Evolutionary conservation across 2,329 filamentous ascomycete genomes (phyloP).

Genomic region (Elsinoe fawcettii): DNA sequence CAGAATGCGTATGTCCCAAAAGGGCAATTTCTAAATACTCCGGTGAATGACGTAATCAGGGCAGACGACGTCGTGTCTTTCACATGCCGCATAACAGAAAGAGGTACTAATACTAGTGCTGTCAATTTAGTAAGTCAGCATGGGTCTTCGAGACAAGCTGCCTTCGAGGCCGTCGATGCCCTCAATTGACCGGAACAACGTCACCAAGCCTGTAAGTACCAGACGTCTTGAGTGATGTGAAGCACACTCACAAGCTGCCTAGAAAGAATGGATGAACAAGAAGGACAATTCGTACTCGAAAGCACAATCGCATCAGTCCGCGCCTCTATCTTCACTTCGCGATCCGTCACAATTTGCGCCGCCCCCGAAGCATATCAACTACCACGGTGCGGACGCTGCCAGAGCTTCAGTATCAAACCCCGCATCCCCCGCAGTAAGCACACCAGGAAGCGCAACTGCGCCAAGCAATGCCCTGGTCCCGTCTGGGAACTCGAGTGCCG

Average conservation of each 20-base stretch:
- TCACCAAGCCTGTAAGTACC: conserved; percentile 48
- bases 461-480: conserved; percentile 26
- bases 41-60: conserved; percentile 1
- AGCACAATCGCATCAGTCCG: conserved; percentile 46
- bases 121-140: neutral
- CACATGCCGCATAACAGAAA: neutral
- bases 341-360: conserved; percentile 74
- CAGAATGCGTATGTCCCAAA: too few species aligned
- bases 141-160: conserved; percentile 29
- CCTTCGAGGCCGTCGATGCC: conserved; percentile 29
- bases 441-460: conserved; percentile 28
- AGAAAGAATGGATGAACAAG: conserved; percentile 51
- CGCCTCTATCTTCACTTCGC: conserved; percentile 61
- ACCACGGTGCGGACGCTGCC: conserved; percentile 37
- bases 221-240: too few species aligned
- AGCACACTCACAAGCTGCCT: conserved; percentile 26
- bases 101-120: too few species aligned
- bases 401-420: conserved; percentile 22
- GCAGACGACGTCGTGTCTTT: conserved; percentile 6
- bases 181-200: conserved; percentile 45
- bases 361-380: conserved; percentile 61
- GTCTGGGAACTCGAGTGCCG: neutral
- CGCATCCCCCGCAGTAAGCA: conserved; percentile 19
- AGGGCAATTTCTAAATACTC: neutral
- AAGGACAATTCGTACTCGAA: conserved; percentile 33